phyloP scores from a whole-genome alignment of 306 rosid species.

The Vachellia pachyceras region DNA sequence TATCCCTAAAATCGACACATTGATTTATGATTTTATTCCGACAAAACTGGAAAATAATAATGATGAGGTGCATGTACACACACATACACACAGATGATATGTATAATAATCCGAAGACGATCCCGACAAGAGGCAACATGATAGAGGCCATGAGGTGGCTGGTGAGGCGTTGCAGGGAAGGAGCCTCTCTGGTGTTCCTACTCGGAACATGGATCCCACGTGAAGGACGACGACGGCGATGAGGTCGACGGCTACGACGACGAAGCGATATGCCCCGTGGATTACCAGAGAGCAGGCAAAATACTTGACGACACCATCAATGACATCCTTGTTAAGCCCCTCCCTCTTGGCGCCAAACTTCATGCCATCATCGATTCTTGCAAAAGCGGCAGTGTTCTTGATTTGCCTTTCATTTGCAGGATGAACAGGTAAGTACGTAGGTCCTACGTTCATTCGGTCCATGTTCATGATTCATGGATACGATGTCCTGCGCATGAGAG shows the following conservation, averaged over 20 bases:
- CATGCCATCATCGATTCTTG: constrained; percentile 62
- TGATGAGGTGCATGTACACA: too few species aligned
- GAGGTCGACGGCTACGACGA: constrained; percentile 52
- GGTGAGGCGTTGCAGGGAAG: constrained; percentile 43
- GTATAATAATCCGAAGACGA: constrained; percentile 17
- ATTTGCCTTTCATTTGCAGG: constrained; percentile 49
- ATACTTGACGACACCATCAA: constrained; percentile 54
- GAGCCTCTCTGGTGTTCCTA: constrained; percentile 60
- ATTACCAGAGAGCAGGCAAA: constrained; percentile 47
- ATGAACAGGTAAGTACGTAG: constrained; percentile 52
- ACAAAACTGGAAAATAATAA: too few species aligned
- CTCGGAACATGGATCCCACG: constrained; percentile 58
- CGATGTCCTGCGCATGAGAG: constrained; percentile 2
- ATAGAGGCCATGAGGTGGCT: constrained; percentile 51
- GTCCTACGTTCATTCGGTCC: too few species aligned
- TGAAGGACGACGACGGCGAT: constrained; percentile 25
- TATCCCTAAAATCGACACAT: too few species aligned
- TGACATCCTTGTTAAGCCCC: constrained; percentile 49
- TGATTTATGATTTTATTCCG: too few species aligned
- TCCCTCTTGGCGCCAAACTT: constrained; percentile 50
- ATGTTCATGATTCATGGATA: too few species aligned
- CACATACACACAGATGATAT: constrained; percentile 45
- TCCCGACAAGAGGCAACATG: constrained; percentile 56
- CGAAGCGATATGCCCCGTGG: constrained; percentile 58
- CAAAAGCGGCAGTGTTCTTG: constrained; percentile 57